phyloP scores from a whole-genome alignment of 1,139 yeast species.

The Blastobotrys elegans region DNA sequence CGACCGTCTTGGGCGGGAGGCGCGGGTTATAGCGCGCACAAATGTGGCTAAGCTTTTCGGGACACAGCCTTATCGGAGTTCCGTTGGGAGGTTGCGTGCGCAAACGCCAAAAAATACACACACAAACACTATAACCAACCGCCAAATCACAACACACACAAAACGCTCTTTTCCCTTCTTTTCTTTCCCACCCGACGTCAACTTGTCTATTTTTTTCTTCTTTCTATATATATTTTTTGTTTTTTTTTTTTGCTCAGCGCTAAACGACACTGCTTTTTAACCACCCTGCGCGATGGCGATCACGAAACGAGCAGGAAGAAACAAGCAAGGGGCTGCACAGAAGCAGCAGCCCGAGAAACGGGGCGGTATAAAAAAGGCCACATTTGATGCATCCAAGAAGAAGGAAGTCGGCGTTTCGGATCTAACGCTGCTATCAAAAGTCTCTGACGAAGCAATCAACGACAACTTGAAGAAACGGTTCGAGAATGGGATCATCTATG shows the following conservation, averaged over 20 bases:
- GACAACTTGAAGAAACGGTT: slow-evolving; percentile 87
- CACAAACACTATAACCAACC: no score
- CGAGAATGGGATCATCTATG: slow-evolving; percentile 83
- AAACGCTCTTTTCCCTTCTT: neutral
- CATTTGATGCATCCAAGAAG: slow-evolving; percentile 81
- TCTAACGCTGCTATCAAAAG: slow-evolving; percentile 79
- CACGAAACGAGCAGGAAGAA: slow-evolving; percentile 71
- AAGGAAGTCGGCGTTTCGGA: slow-evolving; percentile 98
- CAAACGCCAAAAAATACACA: neutral
- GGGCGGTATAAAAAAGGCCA: slow-evolving; percentile 73
- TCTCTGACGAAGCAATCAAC: slow-evolving; percentile 88
- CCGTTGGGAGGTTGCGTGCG: neutral
- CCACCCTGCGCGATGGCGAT: slow-evolving; percentile 51
- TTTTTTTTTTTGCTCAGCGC: neutral
- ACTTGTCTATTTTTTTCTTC: neutral
- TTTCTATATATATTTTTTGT: no score
- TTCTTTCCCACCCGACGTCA: neutral
- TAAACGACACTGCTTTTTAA: no score
- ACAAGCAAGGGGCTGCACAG: slow-evolving; percentile 44
- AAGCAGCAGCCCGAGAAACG: slow-evolving; percentile 47
- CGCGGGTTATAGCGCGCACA: no score
- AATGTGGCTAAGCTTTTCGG: no score
- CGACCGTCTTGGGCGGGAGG: no score
- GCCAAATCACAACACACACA: neutral
- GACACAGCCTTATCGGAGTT: no score